Evolutionary conservation across 345 rosid species (phyloP).

Genomic region (Syzygium jambos): DNA sequence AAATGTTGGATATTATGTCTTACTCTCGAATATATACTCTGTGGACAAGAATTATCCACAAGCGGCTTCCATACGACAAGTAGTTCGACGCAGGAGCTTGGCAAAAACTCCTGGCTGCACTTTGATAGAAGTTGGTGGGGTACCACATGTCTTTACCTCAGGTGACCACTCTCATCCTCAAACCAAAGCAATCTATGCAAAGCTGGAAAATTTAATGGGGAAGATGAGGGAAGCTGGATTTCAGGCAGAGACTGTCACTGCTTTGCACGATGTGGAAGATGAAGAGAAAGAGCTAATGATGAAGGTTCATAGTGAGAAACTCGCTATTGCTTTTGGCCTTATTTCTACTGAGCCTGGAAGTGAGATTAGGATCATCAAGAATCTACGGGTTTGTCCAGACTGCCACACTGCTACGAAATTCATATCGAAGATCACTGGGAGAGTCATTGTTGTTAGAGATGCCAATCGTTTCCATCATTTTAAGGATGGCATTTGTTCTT

Average conservation of each 20-base stretch:
- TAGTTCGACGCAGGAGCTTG: slow-evolving; percentile 49
- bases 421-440: slow-evolving; percentile 58
- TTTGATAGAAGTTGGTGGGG: slow-evolving; percentile 55
- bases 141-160: slow-evolving; percentile 55
- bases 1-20: slow-evolving; percentile 56
- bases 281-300: slow-evolving; percentile 73
- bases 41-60: slow-evolving; percentile 49
- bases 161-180: slow-evolving; percentile 73
- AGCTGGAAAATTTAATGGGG: slow-evolving; percentile 47
- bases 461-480: slow-evolving; percentile 84
- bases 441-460: slow-evolving; percentile 72
- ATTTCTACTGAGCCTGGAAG: slow-evolving; percentile 54
- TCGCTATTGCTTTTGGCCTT: slow-evolving; percentile 81
- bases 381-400: slow-evolving; percentile 72
- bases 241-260: slow-evolving; percentile 45
- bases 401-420: slow-evolving; percentile 69
- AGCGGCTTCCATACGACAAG: slow-evolving; percentile 65
- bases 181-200: slow-evolving; percentile 43
- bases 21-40: slow-evolving; percentile 65
- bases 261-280: slow-evolving; percentile 79
- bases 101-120: slow-evolving; percentile 77
- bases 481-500: slow-evolving; percentile 65
- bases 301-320: slow-evolving; percentile 74
- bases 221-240: slow-evolving; percentile 75
- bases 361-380: slow-evolving; percentile 67